Evolutionary conservation across 2,329 filamentous ascomycete species (phyloP).

Genomic region (Colletotrichum agaves): DNA sequence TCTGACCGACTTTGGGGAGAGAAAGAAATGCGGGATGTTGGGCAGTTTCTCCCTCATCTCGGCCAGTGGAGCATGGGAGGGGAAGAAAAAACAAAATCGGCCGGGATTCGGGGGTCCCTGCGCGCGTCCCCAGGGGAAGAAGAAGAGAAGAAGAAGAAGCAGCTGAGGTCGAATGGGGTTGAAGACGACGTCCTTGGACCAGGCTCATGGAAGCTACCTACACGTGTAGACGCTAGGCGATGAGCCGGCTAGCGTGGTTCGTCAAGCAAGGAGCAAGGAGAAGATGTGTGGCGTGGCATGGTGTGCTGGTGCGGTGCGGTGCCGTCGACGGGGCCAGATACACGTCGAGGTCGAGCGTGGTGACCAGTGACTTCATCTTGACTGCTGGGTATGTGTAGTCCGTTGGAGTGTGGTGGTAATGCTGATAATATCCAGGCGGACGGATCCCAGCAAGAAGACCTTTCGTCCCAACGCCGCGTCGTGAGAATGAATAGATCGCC

Average conservation of each 20-base stretch:
- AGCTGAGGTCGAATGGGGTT: slow-evolving; percentile 13
- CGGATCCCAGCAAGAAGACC: slow-evolving; percentile 22
- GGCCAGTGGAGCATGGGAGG: slow-evolving; percentile 23
- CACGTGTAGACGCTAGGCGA: slow-evolving; percentile 26
- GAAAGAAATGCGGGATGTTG: slow-evolving; percentile 23
- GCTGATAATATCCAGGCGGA: slow-evolving; percentile 13
- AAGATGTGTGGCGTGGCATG: background rate
- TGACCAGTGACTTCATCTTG: background rate
- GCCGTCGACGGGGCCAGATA: background rate
- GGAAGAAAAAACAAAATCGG: slow-evolving; percentile 24
- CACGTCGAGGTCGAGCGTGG: background rate
- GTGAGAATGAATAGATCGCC: slow-evolving; percentile 22
- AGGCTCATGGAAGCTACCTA: slow-evolving; percentile 36
- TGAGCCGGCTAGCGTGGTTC: slow-evolving; percentile 32
- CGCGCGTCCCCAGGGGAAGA: slow-evolving; percentile 24
- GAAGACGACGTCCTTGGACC: slow-evolving; percentile 33
- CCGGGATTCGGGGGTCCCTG: slow-evolving; percentile 32
- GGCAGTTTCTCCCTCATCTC: slow-evolving; percentile 23
- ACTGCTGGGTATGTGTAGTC: background rate
- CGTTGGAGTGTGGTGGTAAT: background rate
- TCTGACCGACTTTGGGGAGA: slow-evolving; percentile 27
- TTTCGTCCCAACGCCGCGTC: slow-evolving; percentile 21
- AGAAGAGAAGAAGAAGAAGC: background rate
- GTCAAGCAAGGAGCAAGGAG: slow-evolving; percentile 4
- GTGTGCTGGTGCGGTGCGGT: background rate